These are phyloP conservation scores for Thecaphora thlaspeos DNA, from an alignment of 1,284 basidiomycete species.

Conservation along the genomic window DNA sequence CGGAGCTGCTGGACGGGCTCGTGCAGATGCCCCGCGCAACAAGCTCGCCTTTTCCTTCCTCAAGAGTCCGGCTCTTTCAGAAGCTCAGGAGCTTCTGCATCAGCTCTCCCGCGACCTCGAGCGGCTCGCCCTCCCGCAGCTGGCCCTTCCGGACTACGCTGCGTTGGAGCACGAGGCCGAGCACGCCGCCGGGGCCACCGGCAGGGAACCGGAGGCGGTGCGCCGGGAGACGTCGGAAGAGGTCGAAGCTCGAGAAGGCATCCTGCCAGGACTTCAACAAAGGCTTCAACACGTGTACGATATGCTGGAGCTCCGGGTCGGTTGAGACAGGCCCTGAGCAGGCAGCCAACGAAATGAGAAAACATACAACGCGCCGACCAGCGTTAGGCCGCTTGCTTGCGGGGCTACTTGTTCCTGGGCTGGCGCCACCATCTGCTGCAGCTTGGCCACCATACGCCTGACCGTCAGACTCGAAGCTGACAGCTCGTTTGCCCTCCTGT, in stretches of 20 bases:
- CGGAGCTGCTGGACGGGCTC: not conserved
- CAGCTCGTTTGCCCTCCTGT: too few species aligned
- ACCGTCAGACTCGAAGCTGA: too few species aligned
- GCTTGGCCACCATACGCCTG: too few species aligned
- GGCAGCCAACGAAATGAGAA: too few species aligned
- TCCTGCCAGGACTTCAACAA: constrained; percentile 5
- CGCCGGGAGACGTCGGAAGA: constrained; percentile 10
- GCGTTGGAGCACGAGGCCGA: constrained; percentile 39
- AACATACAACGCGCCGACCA: too few species aligned
- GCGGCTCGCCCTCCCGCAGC: constrained; percentile 4
- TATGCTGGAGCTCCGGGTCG: constrained; percentile 5
- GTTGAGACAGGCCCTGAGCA: too few species aligned
- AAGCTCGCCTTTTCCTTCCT: not conserved
- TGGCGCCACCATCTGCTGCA: too few species aligned
- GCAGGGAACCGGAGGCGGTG: not conserved
- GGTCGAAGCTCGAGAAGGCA: constrained; percentile 2
- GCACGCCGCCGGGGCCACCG: constrained; percentile 14
- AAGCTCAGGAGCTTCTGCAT: not conserved
- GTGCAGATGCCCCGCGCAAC: not conserved
- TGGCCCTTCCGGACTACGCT: constrained; percentile 37
- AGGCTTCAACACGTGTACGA: constrained; percentile 6
- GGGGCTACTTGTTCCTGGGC: too few species aligned
- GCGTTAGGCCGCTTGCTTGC: too few species aligned
- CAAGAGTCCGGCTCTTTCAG: not conserved
- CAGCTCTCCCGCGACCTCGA: constrained; percentile 14